phyloP scores from a whole-genome alignment of 108 stramenopile species.

The Fragilariopsis cylindrus region DNA sequence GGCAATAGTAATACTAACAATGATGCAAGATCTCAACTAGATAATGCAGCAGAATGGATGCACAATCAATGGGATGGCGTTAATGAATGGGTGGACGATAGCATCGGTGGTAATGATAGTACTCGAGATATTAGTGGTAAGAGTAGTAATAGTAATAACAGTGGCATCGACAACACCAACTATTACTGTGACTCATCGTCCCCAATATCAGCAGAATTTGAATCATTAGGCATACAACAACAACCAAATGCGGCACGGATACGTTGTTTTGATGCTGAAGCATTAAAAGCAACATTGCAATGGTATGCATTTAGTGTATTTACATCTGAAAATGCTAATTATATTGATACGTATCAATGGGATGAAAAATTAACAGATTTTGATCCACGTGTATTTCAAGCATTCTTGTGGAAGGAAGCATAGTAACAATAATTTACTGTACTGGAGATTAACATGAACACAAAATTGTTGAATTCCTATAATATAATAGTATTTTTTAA shows the following conservation, averaged over 20 bases:
- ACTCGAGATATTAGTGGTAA: background rate
- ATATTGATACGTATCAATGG: conserved; percentile 82
- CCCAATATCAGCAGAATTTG: background rate
- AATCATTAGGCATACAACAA: background rate
- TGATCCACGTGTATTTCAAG: conserved; percentile 90
- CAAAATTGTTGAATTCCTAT: no score
- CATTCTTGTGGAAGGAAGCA: conserved; percentile 71
- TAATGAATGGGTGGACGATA: conserved; percentile 28
- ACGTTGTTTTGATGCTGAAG: conserved; percentile 37
- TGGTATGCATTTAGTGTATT: conserved; percentile 85
- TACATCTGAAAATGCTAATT: conserved; percentile 52
- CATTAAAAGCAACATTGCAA: conserved; percentile 54
- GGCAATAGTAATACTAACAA: background rate
- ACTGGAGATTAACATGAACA: no score
- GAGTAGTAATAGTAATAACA: background rate
- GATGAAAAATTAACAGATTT: conserved; percentile 81
- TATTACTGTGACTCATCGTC: conserved; percentile 39
- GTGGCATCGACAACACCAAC: background rate
- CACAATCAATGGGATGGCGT: no score
- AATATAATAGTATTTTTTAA: no score
- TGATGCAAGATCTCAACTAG: no score
- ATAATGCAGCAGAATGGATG: no score
- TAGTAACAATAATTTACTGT: background rate
- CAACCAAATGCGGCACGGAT: conserved; percentile 29
- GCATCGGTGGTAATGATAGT: conserved; percentile 60